Evolutionary conservation across 768 basidiomycete genomes (phyloP).

Genomic region (Pleurotus ostreatus): DNA sequence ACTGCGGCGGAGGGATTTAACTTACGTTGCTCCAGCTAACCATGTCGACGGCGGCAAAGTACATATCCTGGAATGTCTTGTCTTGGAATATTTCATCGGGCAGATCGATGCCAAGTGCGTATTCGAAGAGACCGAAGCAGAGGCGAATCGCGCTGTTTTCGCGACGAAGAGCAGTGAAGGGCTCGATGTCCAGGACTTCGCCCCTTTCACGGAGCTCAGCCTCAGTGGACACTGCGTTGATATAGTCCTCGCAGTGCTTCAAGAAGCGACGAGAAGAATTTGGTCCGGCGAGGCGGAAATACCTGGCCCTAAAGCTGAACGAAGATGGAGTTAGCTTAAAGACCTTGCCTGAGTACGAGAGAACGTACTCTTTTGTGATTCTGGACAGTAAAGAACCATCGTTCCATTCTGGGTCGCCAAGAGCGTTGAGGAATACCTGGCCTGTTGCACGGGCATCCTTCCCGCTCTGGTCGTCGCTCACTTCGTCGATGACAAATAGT

Average conservation of each 20-base stretch:
- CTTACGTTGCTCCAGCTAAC: constrained; percentile 71
- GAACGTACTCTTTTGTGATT: constrained; percentile 58
- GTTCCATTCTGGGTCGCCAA: constrained; percentile 48
- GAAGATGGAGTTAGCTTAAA: constrained; percentile 6
- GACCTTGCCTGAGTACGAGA: neutral
- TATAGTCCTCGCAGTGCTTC: constrained; percentile 50
- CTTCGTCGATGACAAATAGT: constrained; percentile 63
- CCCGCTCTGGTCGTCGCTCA: constrained; percentile 62
- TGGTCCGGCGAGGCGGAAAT: constrained; percentile 41
- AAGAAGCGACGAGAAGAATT: constrained; percentile 46
- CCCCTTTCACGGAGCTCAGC: constrained; percentile 57
- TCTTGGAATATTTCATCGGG: constrained; percentile 60
- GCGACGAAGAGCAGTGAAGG: constrained; percentile 56
- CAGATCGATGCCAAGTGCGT: constrained; percentile 56
- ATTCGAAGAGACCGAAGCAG: constrained; percentile 62
- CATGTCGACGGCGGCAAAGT: constrained; percentile 59
- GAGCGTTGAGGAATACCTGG: constrained; percentile 45
- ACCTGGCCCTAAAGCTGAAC: constrained; percentile 49
- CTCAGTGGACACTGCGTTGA: constrained; percentile 54
- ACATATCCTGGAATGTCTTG: constrained; percentile 46
- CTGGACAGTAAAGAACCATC: constrained; percentile 53
- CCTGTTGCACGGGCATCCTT: constrained; percentile 51
- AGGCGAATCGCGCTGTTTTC: constrained; percentile 66
- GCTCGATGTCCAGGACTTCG: constrained; percentile 48
- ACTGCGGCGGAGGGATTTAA: constrained; percentile 1